These are phyloP conservation scores for Coemansia sp. DNA, from an alignment of 371 early-diverging fungal genomes.

Conservation along the genomic window DNA sequence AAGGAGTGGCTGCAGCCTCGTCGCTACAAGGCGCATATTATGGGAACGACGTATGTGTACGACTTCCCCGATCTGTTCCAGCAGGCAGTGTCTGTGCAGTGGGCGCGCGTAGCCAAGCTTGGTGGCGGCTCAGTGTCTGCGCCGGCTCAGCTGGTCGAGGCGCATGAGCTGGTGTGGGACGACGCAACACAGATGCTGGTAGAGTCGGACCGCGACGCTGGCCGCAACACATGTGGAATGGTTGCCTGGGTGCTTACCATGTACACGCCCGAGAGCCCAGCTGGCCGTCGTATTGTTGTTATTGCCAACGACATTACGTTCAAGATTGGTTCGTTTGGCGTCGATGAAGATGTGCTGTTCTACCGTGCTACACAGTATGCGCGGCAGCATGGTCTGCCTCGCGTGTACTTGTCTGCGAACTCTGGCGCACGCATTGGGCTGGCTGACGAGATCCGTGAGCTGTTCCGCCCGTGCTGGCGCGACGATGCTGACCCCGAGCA, in stretches of 20 bases:
- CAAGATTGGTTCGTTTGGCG: conserved; percentile 97
- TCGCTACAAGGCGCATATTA: conserved; percentile 95
- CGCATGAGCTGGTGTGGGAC: conserved; percentile 86
- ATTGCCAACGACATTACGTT: conserved; percentile 98
- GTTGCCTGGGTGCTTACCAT: conserved; percentile 90
- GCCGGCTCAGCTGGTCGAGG: conserved; percentile 72
- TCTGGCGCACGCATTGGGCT: conserved; percentile 99
- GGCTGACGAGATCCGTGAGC: conserved; percentile 84
- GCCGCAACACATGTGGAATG: conserved; percentile 94
- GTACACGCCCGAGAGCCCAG: conserved; percentile 92
- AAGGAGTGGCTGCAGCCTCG: conserved; percentile 96
- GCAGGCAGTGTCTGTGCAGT: conserved; percentile 58
- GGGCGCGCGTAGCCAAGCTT: conserved; percentile 45
- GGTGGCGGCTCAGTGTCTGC: conserved; percentile 8
- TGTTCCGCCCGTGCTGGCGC: conserved; percentile 87
- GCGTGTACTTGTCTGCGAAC: conserved; percentile 97
- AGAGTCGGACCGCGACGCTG: conserved; percentile 80
- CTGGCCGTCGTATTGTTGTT: conserved; percentile 84
- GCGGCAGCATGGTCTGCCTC: conserved; percentile 81
- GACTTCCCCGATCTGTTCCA: conserved; percentile 97
- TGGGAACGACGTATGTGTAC: conserved; percentile 97
- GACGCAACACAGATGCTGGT: conserved; percentile 69
- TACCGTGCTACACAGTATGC: conserved; percentile 88
- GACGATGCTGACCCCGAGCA: conserved; percentile 74
- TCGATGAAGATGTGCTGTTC: conserved; percentile 91